Percentiles rank a stretch among this genome's conserved stretches.
Evolutionary conservation across 768 basidiomycete species (phyloP).

Genomic region (Lenzites betulinus): DNA sequence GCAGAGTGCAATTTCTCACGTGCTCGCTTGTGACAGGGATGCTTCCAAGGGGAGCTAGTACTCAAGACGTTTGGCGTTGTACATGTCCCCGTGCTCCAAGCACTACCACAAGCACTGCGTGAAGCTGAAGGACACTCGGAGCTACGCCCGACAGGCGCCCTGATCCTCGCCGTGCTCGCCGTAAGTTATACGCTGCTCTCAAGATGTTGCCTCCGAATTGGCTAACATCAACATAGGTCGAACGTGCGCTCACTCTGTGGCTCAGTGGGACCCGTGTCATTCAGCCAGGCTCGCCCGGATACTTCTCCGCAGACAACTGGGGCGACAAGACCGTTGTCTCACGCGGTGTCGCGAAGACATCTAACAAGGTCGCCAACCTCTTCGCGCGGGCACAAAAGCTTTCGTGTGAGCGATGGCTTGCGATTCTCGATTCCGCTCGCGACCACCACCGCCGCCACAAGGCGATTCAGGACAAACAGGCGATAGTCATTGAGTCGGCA

Average conservation of each 20-base stretch:
- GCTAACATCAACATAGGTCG: background rate
- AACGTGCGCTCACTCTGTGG: background rate
- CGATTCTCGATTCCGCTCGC: background rate
- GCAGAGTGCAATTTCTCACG: background rate
- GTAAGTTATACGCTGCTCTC: background rate
- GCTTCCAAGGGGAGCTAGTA: background rate
- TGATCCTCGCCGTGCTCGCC: background rate
- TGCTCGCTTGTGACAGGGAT: background rate
- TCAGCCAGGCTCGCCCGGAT: too few species aligned
- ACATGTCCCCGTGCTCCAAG: background rate
- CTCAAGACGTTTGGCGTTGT: background rate
- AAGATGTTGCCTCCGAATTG: background rate
- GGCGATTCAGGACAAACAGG: too few species aligned
- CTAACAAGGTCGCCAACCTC: background rate
- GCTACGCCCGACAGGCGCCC: too few species aligned
- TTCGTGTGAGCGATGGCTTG: background rate
- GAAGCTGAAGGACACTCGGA: background rate
- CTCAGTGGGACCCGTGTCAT: background rate
- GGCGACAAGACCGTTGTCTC: background rate
- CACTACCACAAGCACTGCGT: background rate
- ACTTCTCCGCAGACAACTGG: background rate
- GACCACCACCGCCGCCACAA: too few species aligned
- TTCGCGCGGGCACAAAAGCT: background rate
- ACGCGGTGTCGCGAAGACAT: background rate
- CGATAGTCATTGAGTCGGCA: too few species aligned